phyloP scores from a whole-genome alignment of 345 rosid genomes.

The Populus nigra region DNA sequence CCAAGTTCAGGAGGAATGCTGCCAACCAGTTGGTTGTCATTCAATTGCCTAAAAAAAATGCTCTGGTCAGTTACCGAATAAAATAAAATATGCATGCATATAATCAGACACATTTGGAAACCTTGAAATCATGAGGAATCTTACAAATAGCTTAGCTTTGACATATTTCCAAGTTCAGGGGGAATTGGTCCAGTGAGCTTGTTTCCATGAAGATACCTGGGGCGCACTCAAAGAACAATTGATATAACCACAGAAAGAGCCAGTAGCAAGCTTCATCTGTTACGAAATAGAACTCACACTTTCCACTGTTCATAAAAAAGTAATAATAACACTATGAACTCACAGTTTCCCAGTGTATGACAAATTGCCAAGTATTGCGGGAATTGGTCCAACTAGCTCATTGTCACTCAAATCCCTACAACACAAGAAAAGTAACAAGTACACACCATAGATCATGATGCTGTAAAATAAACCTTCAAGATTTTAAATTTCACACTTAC shows the following conservation, averaged over 20 bases:
- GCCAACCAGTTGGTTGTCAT: slow-evolving; percentile 66
- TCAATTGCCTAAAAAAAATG: slow-evolving; percentile 59
- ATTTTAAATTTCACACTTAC: slow-evolving; percentile 41
- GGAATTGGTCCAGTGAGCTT: slow-evolving; percentile 84
- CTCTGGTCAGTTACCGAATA: neutral
- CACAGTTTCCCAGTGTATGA: slow-evolving; percentile 89
- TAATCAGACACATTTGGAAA: too few relatives aligned
- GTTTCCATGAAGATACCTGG: slow-evolving; percentile 90
- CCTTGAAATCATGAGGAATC: slow-evolving; percentile 3
- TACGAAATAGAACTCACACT: slow-evolving; percentile 42
- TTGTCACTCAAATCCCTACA: slow-evolving; percentile 91
- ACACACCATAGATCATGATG: neutral
- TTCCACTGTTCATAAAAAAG: slow-evolving; percentile 30
- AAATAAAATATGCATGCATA: neutral
- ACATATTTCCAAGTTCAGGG: slow-evolving; percentile 97
- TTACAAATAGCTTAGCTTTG: slow-evolving; percentile 91
- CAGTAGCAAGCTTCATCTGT: neutral
- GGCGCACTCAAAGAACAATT: neutral
- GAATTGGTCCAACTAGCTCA: slow-evolving; percentile 79
- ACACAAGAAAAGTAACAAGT: neutral
- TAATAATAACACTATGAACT: slow-evolving; percentile 28
- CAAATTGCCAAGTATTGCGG: slow-evolving; percentile 86
- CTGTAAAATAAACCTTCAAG: too few relatives aligned
- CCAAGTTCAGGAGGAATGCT: slow-evolving; percentile 91
- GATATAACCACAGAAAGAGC: neutral